Conservation (phyloP, 2,329 filamentous ascomycete genomes). For the Dothideomycetidae sp. region DNA sequence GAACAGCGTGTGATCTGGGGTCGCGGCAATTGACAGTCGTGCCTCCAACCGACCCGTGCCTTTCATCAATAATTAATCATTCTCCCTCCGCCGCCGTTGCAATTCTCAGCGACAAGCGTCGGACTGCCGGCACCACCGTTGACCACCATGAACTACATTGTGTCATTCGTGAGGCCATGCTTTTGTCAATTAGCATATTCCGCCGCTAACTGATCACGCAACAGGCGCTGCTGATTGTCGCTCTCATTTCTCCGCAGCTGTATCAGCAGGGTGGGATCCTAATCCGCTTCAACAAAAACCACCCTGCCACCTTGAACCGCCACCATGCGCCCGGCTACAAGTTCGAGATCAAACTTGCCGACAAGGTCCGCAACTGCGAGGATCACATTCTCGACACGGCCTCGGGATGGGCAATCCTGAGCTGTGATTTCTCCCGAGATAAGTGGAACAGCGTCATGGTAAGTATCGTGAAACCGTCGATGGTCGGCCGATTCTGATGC, state of each 20-base stretch:
- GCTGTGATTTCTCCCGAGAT: slow-evolving; percentile 30
- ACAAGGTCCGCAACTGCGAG: slow-evolving; percentile 30
- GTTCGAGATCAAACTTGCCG: slow-evolving; percentile 21
- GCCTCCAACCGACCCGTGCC: no score
- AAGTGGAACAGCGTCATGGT: slow-evolving; percentile 35
- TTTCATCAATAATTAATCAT: no score
- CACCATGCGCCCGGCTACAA: slow-evolving; percentile 4
- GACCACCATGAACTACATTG: no score
- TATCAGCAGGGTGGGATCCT: slow-evolving; percentile 4
- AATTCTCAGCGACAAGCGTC: no score
- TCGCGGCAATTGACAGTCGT: no score
- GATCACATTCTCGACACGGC: slow-evolving; percentile 27
- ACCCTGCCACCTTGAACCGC: slow-evolving; percentile 2
- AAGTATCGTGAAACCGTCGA: slow-evolving; percentile 4
- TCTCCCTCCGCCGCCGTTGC: no score
- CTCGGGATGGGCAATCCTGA: slow-evolving; percentile 26
- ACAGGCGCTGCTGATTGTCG: slow-evolving; percentile 8
- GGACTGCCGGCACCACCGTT: no score
- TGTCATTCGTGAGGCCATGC: no score
- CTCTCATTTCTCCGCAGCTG: slow-evolving; percentile 6
- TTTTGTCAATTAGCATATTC: no score
- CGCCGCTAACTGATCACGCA: no score
- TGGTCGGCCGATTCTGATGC: no score
- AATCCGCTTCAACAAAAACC: slow-evolving; percentile 1
- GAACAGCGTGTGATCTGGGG: no score